These are phyloP conservation scores for Narthecium ossifragum DNA, from an alignment of 106 monocot species.

Conservation along the genomic window DNA sequence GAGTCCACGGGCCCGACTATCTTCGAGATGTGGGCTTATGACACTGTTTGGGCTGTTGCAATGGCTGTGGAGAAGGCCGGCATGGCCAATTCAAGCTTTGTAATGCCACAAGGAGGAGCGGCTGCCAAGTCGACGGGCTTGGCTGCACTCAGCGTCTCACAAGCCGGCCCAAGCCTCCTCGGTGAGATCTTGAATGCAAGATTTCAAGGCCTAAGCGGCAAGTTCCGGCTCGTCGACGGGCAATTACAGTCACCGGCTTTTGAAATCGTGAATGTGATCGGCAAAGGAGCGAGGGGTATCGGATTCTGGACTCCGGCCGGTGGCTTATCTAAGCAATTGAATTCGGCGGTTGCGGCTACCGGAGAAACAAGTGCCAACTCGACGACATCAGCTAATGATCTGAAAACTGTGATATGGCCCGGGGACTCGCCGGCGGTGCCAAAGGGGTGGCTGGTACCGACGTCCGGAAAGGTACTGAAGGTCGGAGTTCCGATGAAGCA, in stretches of 20 bases:
- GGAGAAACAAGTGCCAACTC: not conserved
- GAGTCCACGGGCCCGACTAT: too few species aligned
- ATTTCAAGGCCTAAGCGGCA: constrained; percentile 1
- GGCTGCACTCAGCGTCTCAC: too few species aligned
- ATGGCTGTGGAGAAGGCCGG: too few species aligned
- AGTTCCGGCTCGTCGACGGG: not conserved
- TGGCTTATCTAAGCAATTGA: not conserved
- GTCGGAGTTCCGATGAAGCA: constrained; percentile 25
- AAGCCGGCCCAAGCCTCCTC: too few species aligned
- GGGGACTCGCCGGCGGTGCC: constrained; percentile 18
- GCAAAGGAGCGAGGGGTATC: not conserved
- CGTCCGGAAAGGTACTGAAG: constrained; percentile 12
- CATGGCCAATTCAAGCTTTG: too few species aligned
- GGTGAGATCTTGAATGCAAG: too few species aligned
- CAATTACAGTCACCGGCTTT: not conserved
- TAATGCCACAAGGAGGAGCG: too few species aligned
- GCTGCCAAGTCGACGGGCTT: too few species aligned
- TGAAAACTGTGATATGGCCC: constrained; percentile 28
- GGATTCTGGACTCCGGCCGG: not conserved
- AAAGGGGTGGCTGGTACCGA: constrained; percentile 26
- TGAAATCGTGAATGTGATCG: constrained; percentile 2
- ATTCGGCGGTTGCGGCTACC: not conserved
- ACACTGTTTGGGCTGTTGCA: too few species aligned
- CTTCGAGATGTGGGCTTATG: too few species aligned
- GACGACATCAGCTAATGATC: too few species aligned